Evolutionary conservation across 257 asterid species (phyloP).

Genomic region (Voacanga thouarsii): DNA sequence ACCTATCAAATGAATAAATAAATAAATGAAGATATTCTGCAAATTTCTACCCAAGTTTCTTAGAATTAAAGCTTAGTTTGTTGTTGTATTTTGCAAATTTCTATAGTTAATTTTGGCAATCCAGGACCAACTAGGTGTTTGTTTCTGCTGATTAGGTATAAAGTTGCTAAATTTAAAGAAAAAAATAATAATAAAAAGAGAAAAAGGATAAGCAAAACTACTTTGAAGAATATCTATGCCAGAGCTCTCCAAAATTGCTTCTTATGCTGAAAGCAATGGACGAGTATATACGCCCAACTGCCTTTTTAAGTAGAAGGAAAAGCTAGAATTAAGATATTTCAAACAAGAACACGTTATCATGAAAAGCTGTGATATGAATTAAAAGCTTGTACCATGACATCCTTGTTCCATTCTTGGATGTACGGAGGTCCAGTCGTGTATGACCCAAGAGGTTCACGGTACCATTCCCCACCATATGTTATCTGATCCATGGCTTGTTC

Average conservation of each 20-base stretch:
- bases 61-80: too few relatives aligned
- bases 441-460: conserved; percentile 82
- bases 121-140: too few relatives aligned
- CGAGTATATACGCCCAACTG: not conserved
- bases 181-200: too few relatives aligned
- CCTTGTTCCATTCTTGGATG: conserved; percentile 57
- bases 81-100: too few relatives aligned
- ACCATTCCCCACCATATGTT: conserved; percentile 80
- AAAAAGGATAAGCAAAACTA: not conserved
- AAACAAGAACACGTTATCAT: not conserved
- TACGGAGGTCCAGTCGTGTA: conserved; percentile 95
- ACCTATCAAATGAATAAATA: too few relatives aligned
- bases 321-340: not conserved
- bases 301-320: not conserved
- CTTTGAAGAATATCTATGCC: not conserved
- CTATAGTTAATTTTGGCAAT: too few relatives aligned
- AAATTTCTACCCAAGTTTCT: too few relatives aligned
- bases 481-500: conserved; percentile 97
- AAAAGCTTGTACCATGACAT: conserved; percentile 39
- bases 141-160: too few relatives aligned
- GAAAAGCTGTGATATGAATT: not conserved
- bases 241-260: not conserved
- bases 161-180: too few relatives aligned
- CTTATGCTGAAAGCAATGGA: not conserved
- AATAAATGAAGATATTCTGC: too few relatives aligned